Evolutionary conservation across 768 basidiomycete species (phyloP), one percentile per base, ranked within the genome.

Genomic region (Collybiopsis confluens): DNA sequence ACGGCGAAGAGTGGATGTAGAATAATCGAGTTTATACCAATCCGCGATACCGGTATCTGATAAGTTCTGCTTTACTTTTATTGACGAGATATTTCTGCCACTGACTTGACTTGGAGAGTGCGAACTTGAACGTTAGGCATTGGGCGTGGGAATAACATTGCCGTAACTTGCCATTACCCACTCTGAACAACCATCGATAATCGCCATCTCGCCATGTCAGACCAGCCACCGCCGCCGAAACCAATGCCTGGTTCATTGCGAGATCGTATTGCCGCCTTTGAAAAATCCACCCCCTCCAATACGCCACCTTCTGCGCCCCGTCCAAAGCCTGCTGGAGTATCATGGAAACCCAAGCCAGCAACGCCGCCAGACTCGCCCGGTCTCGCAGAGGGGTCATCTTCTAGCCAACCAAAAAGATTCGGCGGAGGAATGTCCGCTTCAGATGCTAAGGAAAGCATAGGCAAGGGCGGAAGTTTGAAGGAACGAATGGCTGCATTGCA

Each of bases 401-500:
- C 54, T 3, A 38, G 54, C 24, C 54, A 59, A 16, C 59, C 62
- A 45, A 64, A 61, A 42, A 56, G 73, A 59, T 66, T 59, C 46
- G 57, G 62, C 0, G 71, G 72, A 3, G 78, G 80, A 0, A 88
- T 92, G 88, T 86, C 83, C 21, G 90, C 90, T 4, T 81, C 82
- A 26, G 95, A 98, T 73, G 94, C 94, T 20, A 85, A 88, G 67
- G 88, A 86, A 62, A 88, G 87, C 62, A 95, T 96, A 68, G 80
- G 80, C 4, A 83, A 83, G 53, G 87, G 81, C 2, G 87, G 82
- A 4, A 91, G 90, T 54, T 70, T 98, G 59, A 94, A 86, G 72
- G 96, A 97, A 55, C 83, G 96, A 35, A 97, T 98, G 93, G 93
- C 93, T 27, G 92, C 93, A 2, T 72, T 98, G 35, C 90, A 93